These are phyloP conservation scores for Durotheca rogersii DNA, from an alignment of 495 filamentous ascomycete species.

Conservation along the genomic window DNA sequence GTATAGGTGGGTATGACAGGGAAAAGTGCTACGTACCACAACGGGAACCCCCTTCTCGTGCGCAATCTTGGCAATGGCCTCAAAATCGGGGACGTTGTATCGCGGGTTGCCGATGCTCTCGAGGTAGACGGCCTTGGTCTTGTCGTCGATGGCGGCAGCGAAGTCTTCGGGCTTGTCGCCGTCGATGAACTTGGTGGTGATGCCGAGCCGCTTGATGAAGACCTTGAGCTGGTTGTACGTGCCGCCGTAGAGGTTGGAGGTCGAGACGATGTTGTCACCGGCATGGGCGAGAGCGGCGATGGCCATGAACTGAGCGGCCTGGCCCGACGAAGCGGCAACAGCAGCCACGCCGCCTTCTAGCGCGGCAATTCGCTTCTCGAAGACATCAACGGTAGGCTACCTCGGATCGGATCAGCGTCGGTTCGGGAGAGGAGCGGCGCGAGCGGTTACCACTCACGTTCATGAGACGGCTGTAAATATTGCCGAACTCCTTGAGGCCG, in stretches of 20 bases:
- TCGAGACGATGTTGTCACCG: slow-evolving; percentile 95
- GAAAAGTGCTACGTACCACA: slow-evolving; percentile 67
- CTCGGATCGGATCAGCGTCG: slow-evolving; percentile 1
- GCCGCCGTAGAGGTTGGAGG: slow-evolving; percentile 91
- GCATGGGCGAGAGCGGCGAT: slow-evolving; percentile 78
- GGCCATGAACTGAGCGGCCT: slow-evolving; percentile 92
- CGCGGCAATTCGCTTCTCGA: slow-evolving; percentile 95
- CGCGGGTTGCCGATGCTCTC: slow-evolving; percentile 95
- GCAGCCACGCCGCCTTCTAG: slow-evolving; percentile 93
- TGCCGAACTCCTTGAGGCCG: slow-evolving; percentile 96
- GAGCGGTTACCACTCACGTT: slow-evolving; percentile 54
- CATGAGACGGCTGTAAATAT: slow-evolving; percentile 98
- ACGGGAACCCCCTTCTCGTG: slow-evolving; percentile 82
- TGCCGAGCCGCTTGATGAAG: slow-evolving; percentile 79
- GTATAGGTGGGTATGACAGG: too few relatives aligned
- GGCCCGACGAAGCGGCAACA: slow-evolving; percentile 84
- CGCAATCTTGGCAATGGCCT: slow-evolving; percentile 76
- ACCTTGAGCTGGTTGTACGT: slow-evolving; percentile 99
- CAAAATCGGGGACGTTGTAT: slow-evolving; percentile 91
- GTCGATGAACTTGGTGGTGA: slow-evolving; percentile 85
- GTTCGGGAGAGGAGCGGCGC: neutral
- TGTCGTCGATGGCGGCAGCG: slow-evolving; percentile 84
- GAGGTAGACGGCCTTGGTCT: slow-evolving; percentile 93
- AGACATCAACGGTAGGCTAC: slow-evolving; percentile 94
- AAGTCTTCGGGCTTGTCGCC: slow-evolving; percentile 85